phyloP scores from a whole-genome alignment of 805 yeast genomes.

The Cyberlindnera euphorbiiphila region DNA sequence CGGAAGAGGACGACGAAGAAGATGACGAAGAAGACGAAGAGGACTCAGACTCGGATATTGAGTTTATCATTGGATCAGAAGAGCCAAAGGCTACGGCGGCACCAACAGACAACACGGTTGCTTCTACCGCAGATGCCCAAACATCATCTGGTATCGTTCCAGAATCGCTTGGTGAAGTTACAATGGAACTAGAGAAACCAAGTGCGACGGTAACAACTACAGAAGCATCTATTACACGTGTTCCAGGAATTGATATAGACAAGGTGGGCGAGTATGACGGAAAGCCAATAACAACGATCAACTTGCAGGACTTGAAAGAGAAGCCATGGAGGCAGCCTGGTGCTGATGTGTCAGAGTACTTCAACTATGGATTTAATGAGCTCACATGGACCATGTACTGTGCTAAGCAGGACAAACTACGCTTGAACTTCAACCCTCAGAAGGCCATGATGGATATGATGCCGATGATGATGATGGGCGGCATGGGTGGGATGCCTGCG shows the following conservation, averaged over 20 bases:
- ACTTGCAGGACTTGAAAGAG: constrained; percentile 76
- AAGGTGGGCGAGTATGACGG: constrained; percentile 75
- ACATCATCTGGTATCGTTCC: constrained; percentile 23
- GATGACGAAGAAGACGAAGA: constrained; percentile 40
- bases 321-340: constrained; percentile 99
- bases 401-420: constrained; percentile 74
- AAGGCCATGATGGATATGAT: constrained; percentile 66
- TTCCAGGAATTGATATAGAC: constrained; percentile 59
- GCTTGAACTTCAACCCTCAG: constrained; percentile 79
- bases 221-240: constrained; percentile 33
- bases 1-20: constrained; percentile 21
- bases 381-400: constrained; percentile 94
- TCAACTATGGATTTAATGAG: constrained; percentile 96
- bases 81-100: constrained; percentile 21
- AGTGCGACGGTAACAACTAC: constrained; percentile 30
- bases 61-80: constrained; percentile 67
- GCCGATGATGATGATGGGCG: constrained; percentile 35
- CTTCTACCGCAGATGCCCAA: constrained; percentile 28
- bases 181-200: constrained; percentile 29
- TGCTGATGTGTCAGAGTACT: constrained; percentile 89
- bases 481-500: constrained; percentile 29
- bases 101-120: constrained; percentile 22
- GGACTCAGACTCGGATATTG: constrained; percentile 63
- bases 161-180: constrained; percentile 32
- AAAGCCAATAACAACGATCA: constrained; percentile 74